phyloP scores from a whole-genome alignment of 2,329 filamentous ascomycete genomes.

The Dactylellina parvicollis region DNA sequence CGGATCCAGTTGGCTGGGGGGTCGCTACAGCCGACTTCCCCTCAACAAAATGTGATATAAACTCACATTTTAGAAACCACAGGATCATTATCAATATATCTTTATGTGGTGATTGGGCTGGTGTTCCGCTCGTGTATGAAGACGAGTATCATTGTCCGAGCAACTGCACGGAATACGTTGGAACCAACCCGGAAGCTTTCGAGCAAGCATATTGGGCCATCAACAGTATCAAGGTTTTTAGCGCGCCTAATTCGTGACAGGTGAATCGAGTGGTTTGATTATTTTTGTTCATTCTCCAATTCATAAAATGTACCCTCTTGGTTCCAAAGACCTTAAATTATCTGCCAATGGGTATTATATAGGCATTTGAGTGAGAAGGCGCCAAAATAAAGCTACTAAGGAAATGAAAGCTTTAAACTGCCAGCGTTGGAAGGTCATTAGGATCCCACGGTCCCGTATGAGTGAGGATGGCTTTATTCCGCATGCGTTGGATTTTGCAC shows the following conservation, averaged over 20 bases:
- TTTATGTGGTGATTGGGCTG: constrained; percentile 90
- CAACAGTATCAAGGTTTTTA: constrained; percentile 74
- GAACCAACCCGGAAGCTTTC: constrained; percentile 75
- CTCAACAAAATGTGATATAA: constrained; percentile 75
- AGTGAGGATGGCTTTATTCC: no score
- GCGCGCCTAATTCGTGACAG: constrained; percentile 8
- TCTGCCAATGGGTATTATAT: no score
- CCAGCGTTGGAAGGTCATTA: no score
- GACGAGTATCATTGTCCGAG: constrained; percentile 68
- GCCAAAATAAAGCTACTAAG: no score
- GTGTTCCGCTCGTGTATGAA: constrained; percentile 69
- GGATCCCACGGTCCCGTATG: no score
- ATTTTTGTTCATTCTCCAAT: no score
- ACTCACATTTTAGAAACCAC: constrained; percentile 74
- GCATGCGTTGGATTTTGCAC: constrained; percentile 18
- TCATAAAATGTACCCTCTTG: no score
- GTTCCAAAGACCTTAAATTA: no score
- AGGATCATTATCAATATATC: constrained; percentile 83
- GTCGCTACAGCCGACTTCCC: constrained; percentile 73
- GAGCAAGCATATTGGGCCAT: constrained; percentile 79
- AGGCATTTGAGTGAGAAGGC: no score
- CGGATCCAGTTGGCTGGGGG: constrained; percentile 76
- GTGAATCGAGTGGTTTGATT: no score
- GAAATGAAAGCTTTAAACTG: no score
- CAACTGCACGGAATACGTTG: constrained; percentile 77